Percentiles rank a stretch among this genome's conserved stretches.
phyloP scores from a whole-genome alignment of 768 basidiomycete genomes.

The Tubosaeta brunneosetosa region DNA sequence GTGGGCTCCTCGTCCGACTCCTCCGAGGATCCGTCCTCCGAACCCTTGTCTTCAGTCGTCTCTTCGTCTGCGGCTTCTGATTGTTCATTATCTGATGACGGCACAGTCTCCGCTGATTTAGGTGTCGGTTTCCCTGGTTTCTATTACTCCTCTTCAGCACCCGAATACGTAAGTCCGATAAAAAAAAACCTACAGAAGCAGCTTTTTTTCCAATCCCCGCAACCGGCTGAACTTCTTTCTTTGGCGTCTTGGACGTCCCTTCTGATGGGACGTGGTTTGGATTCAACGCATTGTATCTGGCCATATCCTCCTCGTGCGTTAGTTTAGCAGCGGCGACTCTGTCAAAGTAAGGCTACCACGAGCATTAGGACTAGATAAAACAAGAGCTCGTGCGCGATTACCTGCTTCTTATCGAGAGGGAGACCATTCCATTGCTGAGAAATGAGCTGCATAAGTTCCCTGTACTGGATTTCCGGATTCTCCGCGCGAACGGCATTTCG shows the following conservation, averaged over 20 bases:
- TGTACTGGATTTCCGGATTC: slow-evolving; percentile 61
- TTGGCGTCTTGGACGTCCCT: slow-evolving; percentile 34
- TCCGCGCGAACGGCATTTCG: slow-evolving; percentile 65
- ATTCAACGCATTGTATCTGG: slow-evolving; percentile 56
- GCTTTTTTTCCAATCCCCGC: slow-evolving; percentile 27
- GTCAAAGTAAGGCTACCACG: slow-evolving; percentile 28
- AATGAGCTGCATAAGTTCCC: slow-evolving; percentile 69
- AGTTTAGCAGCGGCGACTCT: slow-evolving; percentile 56
- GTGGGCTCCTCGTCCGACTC: slow-evolving; percentile 27
- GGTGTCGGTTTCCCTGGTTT: slow-evolving; percentile 22
- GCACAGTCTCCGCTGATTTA: slow-evolving; percentile 23
- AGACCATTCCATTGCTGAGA: slow-evolving; percentile 71
- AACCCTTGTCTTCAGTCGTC: slow-evolving; percentile 18
- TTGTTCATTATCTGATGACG: slow-evolving; percentile 27
- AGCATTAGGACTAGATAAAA: background rate
- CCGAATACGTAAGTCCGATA: slow-evolving; percentile 5
- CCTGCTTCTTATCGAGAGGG: slow-evolving; percentile 66
- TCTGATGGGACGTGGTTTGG: slow-evolving; percentile 46
- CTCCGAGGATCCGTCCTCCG: slow-evolving; percentile 21
- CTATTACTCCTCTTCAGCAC: slow-evolving; percentile 18
- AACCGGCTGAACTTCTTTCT: slow-evolving; percentile 25
- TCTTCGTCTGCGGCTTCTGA: slow-evolving; percentile 28
- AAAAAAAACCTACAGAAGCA: slow-evolving; percentile 16
- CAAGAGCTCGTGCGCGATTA: slow-evolving; percentile 34
- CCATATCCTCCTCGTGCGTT: slow-evolving; percentile 59